A percentile compares a stretch with the other conserved stretches of the same genome.
These are phyloP conservation scores for Rhynchospora pubera DNA, from an alignment of 176 grass and related monocot species.

Conservation along the genomic window DNA sequence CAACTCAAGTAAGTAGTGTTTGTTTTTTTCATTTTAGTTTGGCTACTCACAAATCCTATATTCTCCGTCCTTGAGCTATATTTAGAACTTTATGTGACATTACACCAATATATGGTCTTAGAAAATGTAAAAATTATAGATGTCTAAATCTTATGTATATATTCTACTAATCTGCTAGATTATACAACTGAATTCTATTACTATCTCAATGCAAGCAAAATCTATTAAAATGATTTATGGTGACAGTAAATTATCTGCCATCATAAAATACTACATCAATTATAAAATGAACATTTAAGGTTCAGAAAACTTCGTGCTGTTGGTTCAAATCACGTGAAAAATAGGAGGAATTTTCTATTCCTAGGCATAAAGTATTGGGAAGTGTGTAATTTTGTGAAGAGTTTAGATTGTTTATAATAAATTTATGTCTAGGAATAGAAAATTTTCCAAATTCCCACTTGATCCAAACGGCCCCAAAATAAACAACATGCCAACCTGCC, in stretches of 20 bases:
- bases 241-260: neutral
- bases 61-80: neutral
- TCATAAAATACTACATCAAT: neutral
- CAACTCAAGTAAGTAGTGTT: neutral
- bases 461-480: no score
- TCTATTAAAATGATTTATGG: neutral
- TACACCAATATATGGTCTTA: neutral
- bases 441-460: no score
- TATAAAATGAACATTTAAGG: neutral
- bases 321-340: neutral
- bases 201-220: neutral
- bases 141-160: neutral
- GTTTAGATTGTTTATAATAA: no score
- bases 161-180: neutral
- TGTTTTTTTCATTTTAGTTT: neutral
- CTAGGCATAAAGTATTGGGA: no score
- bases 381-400: no score
- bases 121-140: neutral
- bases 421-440: no score
- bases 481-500: constrained; percentile 40
- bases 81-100: neutral
- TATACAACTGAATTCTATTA: neutral
- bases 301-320: neutral
- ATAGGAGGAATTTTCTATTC: no score
- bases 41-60: neutral